phyloP scores from a whole-genome alignment of 306 rosid species.

The Begonia fuchsioides region DNA sequence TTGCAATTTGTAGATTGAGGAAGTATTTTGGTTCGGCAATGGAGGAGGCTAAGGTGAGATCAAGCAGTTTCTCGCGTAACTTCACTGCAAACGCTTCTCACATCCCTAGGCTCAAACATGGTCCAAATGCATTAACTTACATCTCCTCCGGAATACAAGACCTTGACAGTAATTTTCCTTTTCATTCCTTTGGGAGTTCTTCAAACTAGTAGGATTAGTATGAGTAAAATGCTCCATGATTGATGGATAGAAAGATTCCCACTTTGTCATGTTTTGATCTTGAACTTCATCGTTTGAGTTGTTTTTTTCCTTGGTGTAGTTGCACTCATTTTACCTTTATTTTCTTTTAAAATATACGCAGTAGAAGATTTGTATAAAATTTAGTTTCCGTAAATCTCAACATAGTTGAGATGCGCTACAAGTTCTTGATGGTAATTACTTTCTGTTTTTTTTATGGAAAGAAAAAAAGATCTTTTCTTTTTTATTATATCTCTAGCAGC shows the following conservation, averaged over 20 bases:
- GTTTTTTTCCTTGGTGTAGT: neutral
- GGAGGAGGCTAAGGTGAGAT: conserved; percentile 37
- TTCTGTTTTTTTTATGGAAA: too few species aligned
- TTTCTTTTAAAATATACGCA: too few species aligned
- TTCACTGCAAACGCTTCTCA: conserved; percentile 25
- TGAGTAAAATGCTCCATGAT: too few species aligned
- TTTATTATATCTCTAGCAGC: neutral
- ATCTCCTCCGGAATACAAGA: conserved; percentile 67
- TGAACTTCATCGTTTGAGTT: neutral
- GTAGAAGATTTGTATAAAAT: too few species aligned
- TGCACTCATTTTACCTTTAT: neutral
- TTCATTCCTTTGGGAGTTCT: too few species aligned
- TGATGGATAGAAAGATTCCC: neutral
- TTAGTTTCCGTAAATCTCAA: too few species aligned
- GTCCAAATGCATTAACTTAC: conserved; percentile 65
- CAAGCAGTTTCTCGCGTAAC: conserved; percentile 74
- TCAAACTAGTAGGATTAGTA: too few species aligned
- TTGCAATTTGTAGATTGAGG: conserved; percentile 8
- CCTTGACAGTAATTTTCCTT: conserved; percentile 56
- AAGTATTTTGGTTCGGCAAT: conserved; percentile 23
- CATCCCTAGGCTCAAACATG: conserved; percentile 50
- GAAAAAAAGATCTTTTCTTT: too few species aligned
- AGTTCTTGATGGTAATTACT: too few species aligned
- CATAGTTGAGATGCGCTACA: too few species aligned
- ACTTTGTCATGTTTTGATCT: conserved; percentile 1